phyloP scores from a whole-genome alignment of 164 flowering plant genomes.

The Chloranthus sessilifolius region DNA sequence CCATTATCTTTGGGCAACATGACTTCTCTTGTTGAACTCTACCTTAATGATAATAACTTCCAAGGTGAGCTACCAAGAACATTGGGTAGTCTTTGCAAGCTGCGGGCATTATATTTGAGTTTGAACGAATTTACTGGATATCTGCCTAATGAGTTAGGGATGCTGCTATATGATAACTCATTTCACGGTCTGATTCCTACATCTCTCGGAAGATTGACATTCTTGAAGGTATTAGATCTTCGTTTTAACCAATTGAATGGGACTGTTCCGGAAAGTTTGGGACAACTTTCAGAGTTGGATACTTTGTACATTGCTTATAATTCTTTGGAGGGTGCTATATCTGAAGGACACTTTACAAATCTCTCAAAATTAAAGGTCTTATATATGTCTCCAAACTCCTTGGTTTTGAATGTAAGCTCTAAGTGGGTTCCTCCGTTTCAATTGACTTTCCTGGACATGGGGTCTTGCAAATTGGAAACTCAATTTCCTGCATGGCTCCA shows the following conservation, averaged over 20 bases:
- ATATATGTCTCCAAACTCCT: neutral
- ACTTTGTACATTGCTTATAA: constrained; percentile 2
- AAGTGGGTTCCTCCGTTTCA: no score
- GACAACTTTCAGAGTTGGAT: constrained; percentile 9
- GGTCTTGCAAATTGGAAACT: constrained; percentile 16
- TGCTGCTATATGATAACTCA: neutral
- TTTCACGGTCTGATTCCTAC: neutral
- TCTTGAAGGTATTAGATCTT: neutral
- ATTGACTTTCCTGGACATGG: neutral
- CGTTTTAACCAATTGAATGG: constrained; percentile 8
- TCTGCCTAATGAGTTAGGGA: neutral
- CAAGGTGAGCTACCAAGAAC: neutral
- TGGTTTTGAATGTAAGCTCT: constrained; percentile 15
- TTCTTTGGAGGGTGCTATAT: constrained; percentile 6
- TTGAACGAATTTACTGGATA: neutral
- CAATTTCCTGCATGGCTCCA: constrained; percentile 36
- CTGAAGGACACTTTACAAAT: no score
- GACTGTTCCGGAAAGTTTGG: constrained; percentile 12
- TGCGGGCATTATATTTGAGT: no score
- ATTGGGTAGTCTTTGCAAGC: no score
- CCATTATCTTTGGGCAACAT: neutral
- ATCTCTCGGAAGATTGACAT: neutral
- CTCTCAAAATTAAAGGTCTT: constrained; percentile 2
- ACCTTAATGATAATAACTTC: neutral
- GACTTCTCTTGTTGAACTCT: neutral